A percentile compares a stretch with the other conserved stretches of the same genome.
Evolutionary conservation across 2,329 filamentous ascomycete genomes (phyloP).

Genomic region (Pyrenochaeta sp.): DNA sequence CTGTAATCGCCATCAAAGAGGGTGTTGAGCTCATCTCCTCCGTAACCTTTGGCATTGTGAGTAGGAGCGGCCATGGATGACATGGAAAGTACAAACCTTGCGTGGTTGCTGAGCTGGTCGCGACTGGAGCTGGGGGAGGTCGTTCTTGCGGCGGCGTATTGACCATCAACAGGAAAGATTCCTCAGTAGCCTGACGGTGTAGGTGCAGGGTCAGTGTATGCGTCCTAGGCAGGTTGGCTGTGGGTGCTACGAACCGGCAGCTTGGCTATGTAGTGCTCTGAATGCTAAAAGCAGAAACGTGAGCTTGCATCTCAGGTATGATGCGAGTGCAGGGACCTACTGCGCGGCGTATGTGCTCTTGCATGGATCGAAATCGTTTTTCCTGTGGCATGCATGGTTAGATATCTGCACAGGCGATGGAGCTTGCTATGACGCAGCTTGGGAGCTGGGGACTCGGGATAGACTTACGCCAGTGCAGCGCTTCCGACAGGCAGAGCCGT

Average conservation of each 20-base stretch:
- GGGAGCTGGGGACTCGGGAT: slow-evolving; percentile 12
- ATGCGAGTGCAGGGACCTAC: not conserved
- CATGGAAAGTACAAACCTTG: slow-evolving; percentile 42
- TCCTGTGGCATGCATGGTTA: slow-evolving; percentile 67
- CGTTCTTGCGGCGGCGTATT: slow-evolving; percentile 83
- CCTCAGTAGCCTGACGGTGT: slow-evolving; percentile 68
- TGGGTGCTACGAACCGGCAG: slow-evolving; percentile 68
- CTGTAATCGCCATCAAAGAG: slow-evolving; percentile 73
- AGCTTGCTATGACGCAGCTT: slow-evolving; percentile 11
- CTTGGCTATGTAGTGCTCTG: slow-evolving; percentile 97
- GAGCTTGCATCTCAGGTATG: not conserved
- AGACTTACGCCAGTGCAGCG: slow-evolving; percentile 94
- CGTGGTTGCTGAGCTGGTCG: slow-evolving; percentile 49
- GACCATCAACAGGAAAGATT: slow-evolving; percentile 85
- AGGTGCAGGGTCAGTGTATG: slow-evolving; percentile 8
- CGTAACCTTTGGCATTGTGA: slow-evolving; percentile 56
- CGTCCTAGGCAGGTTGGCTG: not conserved
- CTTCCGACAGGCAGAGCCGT: slow-evolving; percentile 96
- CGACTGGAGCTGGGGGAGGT: slow-evolving; percentile 61
- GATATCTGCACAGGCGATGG: not conserved
- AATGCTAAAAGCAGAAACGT: slow-evolving; percentile 63
- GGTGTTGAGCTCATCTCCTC: slow-evolving; percentile 66
- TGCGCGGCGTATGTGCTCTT: slow-evolving; percentile 97
- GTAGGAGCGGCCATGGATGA: slow-evolving; percentile 42
- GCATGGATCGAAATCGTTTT: slow-evolving; percentile 97